Base-by-base conservation (phyloP, 805 yeast genomes). In the Zygosaccharomyces kombuchaensis region DNA sequence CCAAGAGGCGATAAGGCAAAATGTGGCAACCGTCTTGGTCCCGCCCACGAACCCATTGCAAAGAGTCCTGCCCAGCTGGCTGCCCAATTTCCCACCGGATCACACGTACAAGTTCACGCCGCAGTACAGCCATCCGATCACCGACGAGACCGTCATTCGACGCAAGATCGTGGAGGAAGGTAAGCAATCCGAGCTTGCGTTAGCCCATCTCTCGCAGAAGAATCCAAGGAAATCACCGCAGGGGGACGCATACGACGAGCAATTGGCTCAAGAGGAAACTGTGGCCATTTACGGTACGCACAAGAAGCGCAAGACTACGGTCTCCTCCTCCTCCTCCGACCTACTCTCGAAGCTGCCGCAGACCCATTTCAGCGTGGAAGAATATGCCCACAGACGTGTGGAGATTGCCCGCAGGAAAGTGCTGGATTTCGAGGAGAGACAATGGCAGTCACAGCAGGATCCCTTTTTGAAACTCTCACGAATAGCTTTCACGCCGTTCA, bases 81-180 rank as follows among this genome's bases (percentile, higher is more conserved):
- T 91, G 55, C 99, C 99, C 0, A 80, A 80, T 9, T 72, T 91
- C 23, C 99, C 99, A 1, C 96, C 98, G 0, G 96, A 88, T 57
- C 95, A 90, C 65, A 91, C 98, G 0, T 91, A 84, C 62, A 81
- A 79, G 63, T 77, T 81, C 45, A 85, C 96, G 0, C 84, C 96
- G 0, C 74, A 75, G 51, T 89, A 71, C 60, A 74, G 81, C 45
- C 70, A 78, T 19, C 72, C 82, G 16, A 66, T 81, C 12, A 76
- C 81, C 1, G 91, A 87, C 57, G 87, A 90, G 49, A 78, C 83
- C 52, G 70, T 76, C 46, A 73, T 91, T 44, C 73, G 91, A 51
- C 78, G 84, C 45, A 77, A 78, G 55, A 70, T 90, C 42, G 90
- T 87, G 2, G 81, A 80, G 41, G 97, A 91, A 62, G 86, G 95